These are phyloP conservation scores for Fallopia convolvulus DNA, from an alignment of 148 eudicot species.

Conservation along the genomic window DNA sequence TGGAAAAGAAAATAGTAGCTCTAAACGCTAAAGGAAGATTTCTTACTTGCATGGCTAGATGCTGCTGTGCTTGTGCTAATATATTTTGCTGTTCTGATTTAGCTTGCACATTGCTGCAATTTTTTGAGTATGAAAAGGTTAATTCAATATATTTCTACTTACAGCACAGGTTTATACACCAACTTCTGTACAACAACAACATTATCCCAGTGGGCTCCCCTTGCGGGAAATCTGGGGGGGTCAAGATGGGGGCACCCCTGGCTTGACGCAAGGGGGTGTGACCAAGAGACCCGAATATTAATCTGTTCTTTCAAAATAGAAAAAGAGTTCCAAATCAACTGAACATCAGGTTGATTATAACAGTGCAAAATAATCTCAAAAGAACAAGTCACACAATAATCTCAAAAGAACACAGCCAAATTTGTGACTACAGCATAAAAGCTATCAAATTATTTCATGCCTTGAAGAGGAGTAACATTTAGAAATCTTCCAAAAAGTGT, in stretches of 20 bases:
- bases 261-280: no score
- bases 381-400: no score
- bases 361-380: neutral
- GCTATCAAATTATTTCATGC: neutral
- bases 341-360: neutral
- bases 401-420: neutral
- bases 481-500: neutral
- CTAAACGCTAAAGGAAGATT: neutral
- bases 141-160: neutral
- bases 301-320: neutral
- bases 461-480: neutral
- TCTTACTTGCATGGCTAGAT: constrained; percentile 77
- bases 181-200: neutral
- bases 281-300: no score
- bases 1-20: neutral
- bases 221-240: no score
- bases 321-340: neutral
- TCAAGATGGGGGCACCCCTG: no score
- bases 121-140: constrained; percentile 6
- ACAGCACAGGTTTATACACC: neutral
- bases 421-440: neutral
- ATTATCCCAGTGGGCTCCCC: no score
- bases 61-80: constrained; percentile 81
- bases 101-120: constrained; percentile 51
- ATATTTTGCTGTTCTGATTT: constrained; percentile 67